Percentiles rank a stretch among this genome's conserved stretches.
These are phyloP conservation scores for Podila epicladia DNA, from an alignment of 192 early-diverging fungal genomes.

Conservation along the genomic window DNA sequence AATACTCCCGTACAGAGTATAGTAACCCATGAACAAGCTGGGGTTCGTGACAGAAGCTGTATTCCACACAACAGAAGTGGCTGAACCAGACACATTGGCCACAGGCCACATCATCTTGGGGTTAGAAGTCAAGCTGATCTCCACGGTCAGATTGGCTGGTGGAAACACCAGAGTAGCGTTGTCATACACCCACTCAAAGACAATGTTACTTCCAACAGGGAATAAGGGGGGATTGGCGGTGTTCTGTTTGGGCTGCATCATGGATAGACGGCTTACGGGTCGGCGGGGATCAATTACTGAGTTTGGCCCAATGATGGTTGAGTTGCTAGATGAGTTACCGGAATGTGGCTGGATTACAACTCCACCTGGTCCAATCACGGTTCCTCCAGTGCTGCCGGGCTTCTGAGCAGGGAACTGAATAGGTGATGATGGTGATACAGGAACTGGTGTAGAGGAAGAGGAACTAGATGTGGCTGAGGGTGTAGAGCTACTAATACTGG, in stretches of 20 bases:
- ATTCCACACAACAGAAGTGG: constrained; percentile 23
- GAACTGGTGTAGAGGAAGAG: no score
- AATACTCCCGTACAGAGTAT: constrained; percentile 24
- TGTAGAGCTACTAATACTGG: no score
- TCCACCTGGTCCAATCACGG: background rate
- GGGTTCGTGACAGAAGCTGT: constrained; percentile 8
- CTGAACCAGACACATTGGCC: constrained; percentile 25
- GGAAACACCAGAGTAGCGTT: constrained; percentile 25
- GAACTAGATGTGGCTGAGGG: no score
- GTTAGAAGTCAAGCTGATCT: constrained; percentile 12
- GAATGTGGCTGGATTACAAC: background rate
- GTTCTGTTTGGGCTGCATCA: constrained; percentile 42
- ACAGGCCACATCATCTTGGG: constrained; percentile 33
- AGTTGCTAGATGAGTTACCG: background rate
- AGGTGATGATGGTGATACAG: no score
- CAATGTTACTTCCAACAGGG: constrained; percentile 26
- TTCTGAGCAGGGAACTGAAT: background rate
- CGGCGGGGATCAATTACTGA: constrained; percentile 22
- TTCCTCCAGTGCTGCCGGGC: background rate
- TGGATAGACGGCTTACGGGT: constrained; percentile 27
- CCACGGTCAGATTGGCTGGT: constrained; percentile 18
- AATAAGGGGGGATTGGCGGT: constrained; percentile 30
- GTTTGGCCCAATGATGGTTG: constrained; percentile 15
- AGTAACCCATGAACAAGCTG: constrained; percentile 32
- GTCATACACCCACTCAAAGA: constrained; percentile 38